Conservation (phyloP, 148 eudicot genomes). For the Euryodendron excelsum region DNA sequence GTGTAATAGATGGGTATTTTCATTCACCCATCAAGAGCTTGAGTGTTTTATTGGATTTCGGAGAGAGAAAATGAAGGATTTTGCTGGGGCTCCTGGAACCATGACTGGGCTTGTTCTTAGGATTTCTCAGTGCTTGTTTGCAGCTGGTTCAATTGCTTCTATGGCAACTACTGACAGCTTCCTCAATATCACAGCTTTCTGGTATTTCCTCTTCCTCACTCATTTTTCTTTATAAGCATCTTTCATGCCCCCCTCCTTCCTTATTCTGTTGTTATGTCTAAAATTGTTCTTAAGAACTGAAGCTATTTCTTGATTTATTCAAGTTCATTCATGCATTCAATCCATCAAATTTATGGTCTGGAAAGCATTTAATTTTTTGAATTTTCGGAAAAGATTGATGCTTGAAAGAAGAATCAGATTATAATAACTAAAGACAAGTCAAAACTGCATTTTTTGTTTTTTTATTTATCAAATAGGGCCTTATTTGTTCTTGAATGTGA, state of each 20-base stretch:
- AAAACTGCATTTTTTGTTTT: background rate
- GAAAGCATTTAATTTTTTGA: background rate
- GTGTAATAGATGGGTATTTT: background rate
- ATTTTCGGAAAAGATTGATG: background rate
- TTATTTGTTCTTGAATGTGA: background rate
- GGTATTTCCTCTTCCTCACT: constrained; percentile 34
- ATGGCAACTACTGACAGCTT: constrained; percentile 54
- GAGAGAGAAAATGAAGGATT: constrained; percentile 78
- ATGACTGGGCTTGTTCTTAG: constrained; percentile 50
- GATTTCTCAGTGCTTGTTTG: constrained; percentile 57
- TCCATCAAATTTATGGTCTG: background rate
- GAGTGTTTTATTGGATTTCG: no score
- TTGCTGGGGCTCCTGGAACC: constrained; percentile 77
- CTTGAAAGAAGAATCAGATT: background rate
- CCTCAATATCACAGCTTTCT: constrained; percentile 69
- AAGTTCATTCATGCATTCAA: no score
- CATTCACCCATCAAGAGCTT: background rate
- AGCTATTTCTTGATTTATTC: no score
- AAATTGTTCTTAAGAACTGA: background rate
- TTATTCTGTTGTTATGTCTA: no score
- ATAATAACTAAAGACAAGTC: background rate
- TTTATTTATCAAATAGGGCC: background rate
- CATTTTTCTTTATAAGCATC: background rate
- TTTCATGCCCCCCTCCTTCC: no score
- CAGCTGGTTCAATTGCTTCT: constrained; percentile 58